Percentiles rank a stretch among this genome's conserved stretches.
These are phyloP conservation scores for Bruguiera gymnorhiza DNA, from an alignment of 345 rosid species.

Conservation along the genomic window DNA sequence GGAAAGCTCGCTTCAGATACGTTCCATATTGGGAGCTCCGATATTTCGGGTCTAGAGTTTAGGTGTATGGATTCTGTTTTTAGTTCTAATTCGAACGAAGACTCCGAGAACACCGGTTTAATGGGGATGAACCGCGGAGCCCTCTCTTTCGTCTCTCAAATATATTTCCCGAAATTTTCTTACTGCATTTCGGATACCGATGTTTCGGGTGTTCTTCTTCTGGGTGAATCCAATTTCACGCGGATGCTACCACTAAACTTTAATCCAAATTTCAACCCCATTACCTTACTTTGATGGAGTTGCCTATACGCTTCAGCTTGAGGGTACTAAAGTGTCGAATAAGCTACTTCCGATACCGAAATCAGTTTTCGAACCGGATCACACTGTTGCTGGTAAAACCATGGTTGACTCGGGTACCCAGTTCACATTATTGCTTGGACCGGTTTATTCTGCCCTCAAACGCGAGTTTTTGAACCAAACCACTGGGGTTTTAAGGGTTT, in stretches of 20 bases:
- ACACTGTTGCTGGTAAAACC: conserved; percentile 93
- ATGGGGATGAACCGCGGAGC: conserved; percentile 95
- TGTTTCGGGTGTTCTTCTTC: conserved; percentile 66
- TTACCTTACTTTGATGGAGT: conserved; percentile 81
- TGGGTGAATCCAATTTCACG: conserved; percentile 72
- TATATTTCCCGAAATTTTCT: conserved; percentile 78
- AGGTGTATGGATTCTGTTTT: conserved; percentile 84
- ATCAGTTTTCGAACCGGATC: conserved; percentile 70
- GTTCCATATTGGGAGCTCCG: conserved; percentile 53
- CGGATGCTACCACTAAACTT: conserved; percentile 53
- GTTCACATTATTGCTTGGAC: conserved; percentile 81
- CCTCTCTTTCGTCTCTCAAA: conserved; percentile 70
- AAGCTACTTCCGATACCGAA: conserved; percentile 51
- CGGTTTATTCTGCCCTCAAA: conserved; percentile 61
- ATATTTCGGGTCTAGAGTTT: conserved; percentile 46
- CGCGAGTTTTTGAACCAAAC: conserved; percentile 64
- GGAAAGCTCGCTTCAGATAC: conserved; percentile 74
- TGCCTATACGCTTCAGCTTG: conserved; percentile 87
- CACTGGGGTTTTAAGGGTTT: conserved; percentile 38
- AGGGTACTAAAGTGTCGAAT: conserved; percentile 72
- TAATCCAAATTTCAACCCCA: conserved; percentile 56
- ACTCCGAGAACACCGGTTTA: conserved; percentile 62
- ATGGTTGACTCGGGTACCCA: conserved; percentile 96
- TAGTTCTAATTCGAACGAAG: conserved; percentile 67
- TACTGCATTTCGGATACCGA: conserved; percentile 81